Percentiles rank a stretch among this genome's conserved stretches.
phyloP scores from a whole-genome alignment of 768 basidiomycete genomes.

The Mycena amicta region DNA sequence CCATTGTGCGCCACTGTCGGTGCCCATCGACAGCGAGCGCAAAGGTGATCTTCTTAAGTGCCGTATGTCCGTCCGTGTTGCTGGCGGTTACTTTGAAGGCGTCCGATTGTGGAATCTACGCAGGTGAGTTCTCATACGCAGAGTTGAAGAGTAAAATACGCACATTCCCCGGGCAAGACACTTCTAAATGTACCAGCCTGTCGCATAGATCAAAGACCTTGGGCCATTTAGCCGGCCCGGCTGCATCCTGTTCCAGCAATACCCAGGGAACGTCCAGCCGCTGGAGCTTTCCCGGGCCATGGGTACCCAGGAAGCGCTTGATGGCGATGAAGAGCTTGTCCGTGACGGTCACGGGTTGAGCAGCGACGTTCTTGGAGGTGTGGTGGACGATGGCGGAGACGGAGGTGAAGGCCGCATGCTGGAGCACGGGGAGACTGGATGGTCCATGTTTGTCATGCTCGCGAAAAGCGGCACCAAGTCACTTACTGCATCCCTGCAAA shows the following conservation, averaged over 20 bases:
- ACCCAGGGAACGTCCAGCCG: neutral
- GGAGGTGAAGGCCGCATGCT: neutral
- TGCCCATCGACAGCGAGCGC: neutral
- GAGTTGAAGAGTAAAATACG: neutral
- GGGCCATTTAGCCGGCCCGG: neutral
- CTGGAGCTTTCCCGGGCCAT: neutral
- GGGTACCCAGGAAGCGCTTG: neutral
- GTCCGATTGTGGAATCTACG: neutral
- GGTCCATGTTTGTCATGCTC: neutral
- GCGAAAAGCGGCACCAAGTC: neutral
- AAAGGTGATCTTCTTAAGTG: neutral
- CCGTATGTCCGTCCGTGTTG: neutral
- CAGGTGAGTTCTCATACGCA: neutral
- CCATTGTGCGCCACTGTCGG: neutral
- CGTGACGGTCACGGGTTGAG: neutral
- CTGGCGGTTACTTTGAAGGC: neutral
- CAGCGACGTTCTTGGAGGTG: neutral
- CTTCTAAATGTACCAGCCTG: neutral
- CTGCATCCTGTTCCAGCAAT: neutral
- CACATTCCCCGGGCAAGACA: neutral
- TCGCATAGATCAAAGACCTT: neutral
- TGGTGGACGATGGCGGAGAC: neutral
- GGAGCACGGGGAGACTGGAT: neutral
- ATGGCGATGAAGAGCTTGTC: neutral
- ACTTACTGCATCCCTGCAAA: neutral